These are phyloP conservation scores for Botrytis aclada DNA, from an alignment of 2,329 filamentous ascomycete genomes.

Conservation along the genomic window DNA sequence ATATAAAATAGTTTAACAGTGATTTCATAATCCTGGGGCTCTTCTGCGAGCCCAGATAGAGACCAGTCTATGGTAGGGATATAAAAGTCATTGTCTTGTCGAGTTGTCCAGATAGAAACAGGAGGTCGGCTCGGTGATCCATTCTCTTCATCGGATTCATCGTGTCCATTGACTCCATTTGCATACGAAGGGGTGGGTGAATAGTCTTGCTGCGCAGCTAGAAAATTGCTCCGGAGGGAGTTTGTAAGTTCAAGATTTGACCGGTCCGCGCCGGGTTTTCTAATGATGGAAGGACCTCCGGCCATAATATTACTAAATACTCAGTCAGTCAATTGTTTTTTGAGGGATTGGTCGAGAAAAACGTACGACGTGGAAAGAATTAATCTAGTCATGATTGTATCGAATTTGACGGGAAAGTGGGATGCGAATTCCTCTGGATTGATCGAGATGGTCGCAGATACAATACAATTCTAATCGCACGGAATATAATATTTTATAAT, in stretches of 20 bases:
- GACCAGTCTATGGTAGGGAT: conserved; percentile 76
- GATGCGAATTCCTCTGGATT: not conserved
- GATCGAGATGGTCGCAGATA: not conserved
- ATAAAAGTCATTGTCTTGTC: conserved; percentile 60
- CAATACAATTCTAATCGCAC: not conserved
- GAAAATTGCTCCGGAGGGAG: conserved; percentile 80
- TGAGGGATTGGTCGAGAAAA: conserved; percentile 25
- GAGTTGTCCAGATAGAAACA: conserved; percentile 63
- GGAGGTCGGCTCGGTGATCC: conserved; percentile 32
- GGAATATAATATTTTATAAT: not conserved
- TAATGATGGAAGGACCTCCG: conserved; percentile 78
- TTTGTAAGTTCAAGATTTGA: conserved; percentile 93
- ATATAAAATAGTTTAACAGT: conserved; percentile 95
- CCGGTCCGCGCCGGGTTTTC: conserved; percentile 71
- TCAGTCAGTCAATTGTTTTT: conserved; percentile 21
- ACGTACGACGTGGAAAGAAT: conserved; percentile 81
- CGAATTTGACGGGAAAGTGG: not conserved
- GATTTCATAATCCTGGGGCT: conserved; percentile 83
- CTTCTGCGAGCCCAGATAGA: conserved; percentile 71
- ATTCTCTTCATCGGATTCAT: conserved; percentile 35
- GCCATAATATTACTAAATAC: conserved; percentile 53
- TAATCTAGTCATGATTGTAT: conserved; percentile 63
- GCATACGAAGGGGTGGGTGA: conserved; percentile 39
- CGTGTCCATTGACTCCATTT: conserved; percentile 37
- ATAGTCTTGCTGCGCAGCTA: conserved; percentile 66